phyloP scores from a whole-genome alignment of 2,329 filamentous ascomycete genomes.

The Aquanectria penicillioides region DNA sequence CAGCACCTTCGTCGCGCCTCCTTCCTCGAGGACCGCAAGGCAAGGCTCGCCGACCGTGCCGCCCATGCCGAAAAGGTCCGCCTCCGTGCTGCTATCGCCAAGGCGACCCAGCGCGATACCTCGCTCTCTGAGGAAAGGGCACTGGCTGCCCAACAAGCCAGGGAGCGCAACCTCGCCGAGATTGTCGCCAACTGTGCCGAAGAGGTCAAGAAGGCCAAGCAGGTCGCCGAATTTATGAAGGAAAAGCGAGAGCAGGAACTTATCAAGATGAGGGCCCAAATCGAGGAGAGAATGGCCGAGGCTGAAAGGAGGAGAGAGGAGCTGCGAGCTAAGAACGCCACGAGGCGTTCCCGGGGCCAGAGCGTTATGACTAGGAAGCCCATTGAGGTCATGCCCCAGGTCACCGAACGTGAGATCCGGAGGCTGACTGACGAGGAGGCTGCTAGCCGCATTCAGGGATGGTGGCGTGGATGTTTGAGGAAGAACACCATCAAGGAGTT shows the following conservation, averaged over 20 bases:
- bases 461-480: constrained; percentile 71
- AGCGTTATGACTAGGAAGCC: constrained; percentile 63
- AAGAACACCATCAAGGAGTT: constrained; percentile 73
- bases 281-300: constrained; percentile 83
- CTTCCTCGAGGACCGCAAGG: constrained; percentile 83
- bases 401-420: constrained; percentile 57
- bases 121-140: constrained; percentile 79
- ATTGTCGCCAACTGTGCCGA: constrained; percentile 84
- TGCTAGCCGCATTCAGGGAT: constrained; percentile 72
- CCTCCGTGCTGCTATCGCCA: constrained; percentile 77
- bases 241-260: constrained; percentile 81
- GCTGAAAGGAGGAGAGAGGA: constrained; percentile 77
- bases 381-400: constrained; percentile 58
- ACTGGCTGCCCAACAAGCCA: constrained; percentile 78
- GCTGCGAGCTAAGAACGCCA: constrained; percentile 64
- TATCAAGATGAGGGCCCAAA: constrained; percentile 74
- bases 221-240: constrained; percentile 83
- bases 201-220: constrained; percentile 84
- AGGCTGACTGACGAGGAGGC: constrained; percentile 69
- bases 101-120: constrained; percentile 72
- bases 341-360: constrained; percentile 62
- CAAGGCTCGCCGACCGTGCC: constrained; percentile 80
- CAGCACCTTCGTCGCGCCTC: constrained; percentile 83
- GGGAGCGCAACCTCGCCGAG: constrained; percentile 83
- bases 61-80: constrained; percentile 87